Evolutionary conservation across 768 basidiomycete genomes (phyloP), one percentile per base, ranked within the genome.

Genomic region (Holtermanniella nyarrowii): DNA sequence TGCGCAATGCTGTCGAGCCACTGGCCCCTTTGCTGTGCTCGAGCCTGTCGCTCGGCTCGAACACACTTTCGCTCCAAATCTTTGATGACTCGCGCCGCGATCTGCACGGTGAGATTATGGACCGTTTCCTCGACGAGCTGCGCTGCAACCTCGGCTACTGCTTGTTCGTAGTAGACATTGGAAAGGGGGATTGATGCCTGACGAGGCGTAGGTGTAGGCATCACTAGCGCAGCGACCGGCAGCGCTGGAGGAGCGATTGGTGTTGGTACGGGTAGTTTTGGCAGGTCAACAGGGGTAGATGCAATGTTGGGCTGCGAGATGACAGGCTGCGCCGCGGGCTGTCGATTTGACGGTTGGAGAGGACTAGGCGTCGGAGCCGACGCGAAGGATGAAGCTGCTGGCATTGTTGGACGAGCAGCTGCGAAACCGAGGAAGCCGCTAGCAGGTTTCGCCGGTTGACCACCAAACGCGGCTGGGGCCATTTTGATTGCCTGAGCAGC

Each of bases 91-190:
- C 62, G 60, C 2, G 46, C 44, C 3, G 44, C 48, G 1, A 61
- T 41, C 18, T 58, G 48, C 5, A 40, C 26, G 1, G 64, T 41
- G 25, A 62, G 31, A 0, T n/a, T 12, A 5, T 46, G 31, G 12
- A 67, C 47, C 42, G 60, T 55, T 24, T 61, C 55, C 16, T 48
- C 21, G 2, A 67, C 39, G 40, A 67, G 43, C 21, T 42, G 12
- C 37, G 52, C 55, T 7, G 23, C 44, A 13, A 57, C 13, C 5
- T 27, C 44, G 3, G 57, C 57, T n/a, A 55, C 26, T 12, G 42
- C 53, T 14, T 24, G 1, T 13, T 25, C 18, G 50, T 23, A 3
- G 41, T 46, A 14, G 46, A 20, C 20, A 43, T 18, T 3, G 45
- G 26, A 31, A 18, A 31, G 7, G 26, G 5, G 11, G 42, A 20